These are phyloP conservation scores for Ilex paraguariensis DNA, from an alignment of 305 asterid genomes.

Conservation along the genomic window DNA sequence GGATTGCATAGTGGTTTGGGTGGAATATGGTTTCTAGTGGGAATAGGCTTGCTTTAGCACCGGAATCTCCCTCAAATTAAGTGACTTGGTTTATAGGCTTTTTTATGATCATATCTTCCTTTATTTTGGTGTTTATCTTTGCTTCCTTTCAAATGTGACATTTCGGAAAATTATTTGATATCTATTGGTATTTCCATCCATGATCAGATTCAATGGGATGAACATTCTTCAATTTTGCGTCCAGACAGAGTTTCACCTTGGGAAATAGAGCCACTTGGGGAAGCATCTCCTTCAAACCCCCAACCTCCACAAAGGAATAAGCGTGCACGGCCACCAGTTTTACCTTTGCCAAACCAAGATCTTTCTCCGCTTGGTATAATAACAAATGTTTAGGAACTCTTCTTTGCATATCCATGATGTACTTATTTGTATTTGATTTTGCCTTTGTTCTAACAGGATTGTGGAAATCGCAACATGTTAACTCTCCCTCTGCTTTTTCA, in stretches of 20 bases:
- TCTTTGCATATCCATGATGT: neutral
- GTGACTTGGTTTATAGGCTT: no score
- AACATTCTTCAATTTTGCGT: constrained; percentile 10
- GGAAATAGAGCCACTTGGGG: constrained; percentile 66
- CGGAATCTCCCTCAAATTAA: no score
- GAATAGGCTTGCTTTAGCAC: no score
- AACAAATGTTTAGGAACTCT: neutral
- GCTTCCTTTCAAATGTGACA: no score
- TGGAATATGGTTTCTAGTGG: no score
- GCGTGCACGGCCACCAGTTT: constrained; percentile 48
- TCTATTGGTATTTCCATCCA: constrained; percentile 36
- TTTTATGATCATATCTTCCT: no score
- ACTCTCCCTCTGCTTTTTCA: constrained; percentile 46
- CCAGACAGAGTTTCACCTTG: constrained; percentile 61
- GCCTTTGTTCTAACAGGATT: constrained; percentile 35
- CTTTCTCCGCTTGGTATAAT: constrained; percentile 46
- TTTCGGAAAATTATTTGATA: no score
- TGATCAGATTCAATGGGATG: constrained; percentile 20
- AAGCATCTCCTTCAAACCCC: constrained; percentile 39
- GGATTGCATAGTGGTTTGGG: no score
- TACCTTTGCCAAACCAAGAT: constrained; percentile 51
- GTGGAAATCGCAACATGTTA: constrained; percentile 52
- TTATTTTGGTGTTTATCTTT: no score
- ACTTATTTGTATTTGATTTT: neutral
- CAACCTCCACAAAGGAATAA: constrained; percentile 73